Conservation (phyloP, 371 early-diverging fungal species). For the Thermomucor indicae-seudaticae region DNA sequence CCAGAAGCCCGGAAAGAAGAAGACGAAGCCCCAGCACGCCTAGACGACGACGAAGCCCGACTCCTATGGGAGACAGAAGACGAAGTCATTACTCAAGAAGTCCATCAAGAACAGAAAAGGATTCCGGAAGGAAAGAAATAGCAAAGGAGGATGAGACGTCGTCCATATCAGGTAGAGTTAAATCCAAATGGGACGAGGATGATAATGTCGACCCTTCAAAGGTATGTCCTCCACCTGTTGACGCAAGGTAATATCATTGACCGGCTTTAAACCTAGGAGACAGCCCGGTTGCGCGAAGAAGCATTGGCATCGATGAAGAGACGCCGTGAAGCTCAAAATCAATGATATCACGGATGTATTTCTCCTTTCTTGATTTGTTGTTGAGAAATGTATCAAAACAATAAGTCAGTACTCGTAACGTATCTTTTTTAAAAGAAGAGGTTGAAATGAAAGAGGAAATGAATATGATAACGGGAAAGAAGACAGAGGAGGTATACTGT, state of each 20-base stretch:
- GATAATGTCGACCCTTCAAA: background rate
- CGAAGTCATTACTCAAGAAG: constrained; percentile 1
- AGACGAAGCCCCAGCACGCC: constrained; percentile 19
- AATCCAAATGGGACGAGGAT: constrained; percentile 1
- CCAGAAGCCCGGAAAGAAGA: constrained; percentile 9
- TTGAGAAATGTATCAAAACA: too few species aligned
- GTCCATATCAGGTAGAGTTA: background rate
- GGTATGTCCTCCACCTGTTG: too few species aligned
- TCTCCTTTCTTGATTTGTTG: background rate
- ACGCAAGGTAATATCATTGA: too few species aligned
- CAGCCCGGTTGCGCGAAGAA: constrained; percentile 10
- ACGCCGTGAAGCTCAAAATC: constrained; percentile 4
- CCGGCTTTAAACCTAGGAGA: too few species aligned
- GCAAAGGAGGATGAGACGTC: background rate
- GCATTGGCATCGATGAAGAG: constrained; percentile 16
- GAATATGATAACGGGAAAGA: background rate
- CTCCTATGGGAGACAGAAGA: background rate
- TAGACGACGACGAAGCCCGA: constrained; percentile 5
- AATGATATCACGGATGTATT: background rate
- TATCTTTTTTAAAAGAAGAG: too few species aligned
- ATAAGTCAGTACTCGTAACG: too few species aligned
- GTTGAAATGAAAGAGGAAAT: too few species aligned
- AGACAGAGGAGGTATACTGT: background rate
- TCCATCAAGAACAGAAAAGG: background rate
- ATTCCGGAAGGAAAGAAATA: background rate